These are phyloP conservation scores for Biancaea sappan DNA, from an alignment of 306 rosid genomes.

Conservation along the genomic window DNA sequence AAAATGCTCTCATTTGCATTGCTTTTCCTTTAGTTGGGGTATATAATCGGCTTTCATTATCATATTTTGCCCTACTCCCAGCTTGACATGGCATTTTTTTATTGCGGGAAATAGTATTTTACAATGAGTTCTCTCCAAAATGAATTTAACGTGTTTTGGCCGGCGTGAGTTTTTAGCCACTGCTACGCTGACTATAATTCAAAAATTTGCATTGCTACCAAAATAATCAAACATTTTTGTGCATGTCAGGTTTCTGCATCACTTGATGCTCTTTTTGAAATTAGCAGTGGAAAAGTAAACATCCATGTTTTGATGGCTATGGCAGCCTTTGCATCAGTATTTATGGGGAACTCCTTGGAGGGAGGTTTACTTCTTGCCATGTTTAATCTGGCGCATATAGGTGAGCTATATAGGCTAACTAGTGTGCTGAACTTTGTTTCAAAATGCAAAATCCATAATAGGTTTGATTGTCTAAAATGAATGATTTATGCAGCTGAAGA, in stretches of 20 bases:
- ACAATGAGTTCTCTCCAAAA: neutral
- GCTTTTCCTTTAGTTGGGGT: conserved; percentile 96
- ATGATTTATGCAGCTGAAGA: conserved; percentile 78
- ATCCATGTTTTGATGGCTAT: conserved; percentile 96
- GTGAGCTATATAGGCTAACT: conserved; percentile 44
- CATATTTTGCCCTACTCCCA: neutral
- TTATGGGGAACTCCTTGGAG: conserved; percentile 93
- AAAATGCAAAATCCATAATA: neutral
- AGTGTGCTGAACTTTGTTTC: neutral
- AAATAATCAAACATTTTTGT: neutral
- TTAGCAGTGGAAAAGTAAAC: conserved; percentile 86
- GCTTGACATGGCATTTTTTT: neutral
- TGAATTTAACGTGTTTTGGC: neutral
- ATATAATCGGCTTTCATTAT: conserved; percentile 28
- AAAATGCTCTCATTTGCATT: conserved; percentile 62
- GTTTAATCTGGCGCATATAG: conserved; percentile 96
- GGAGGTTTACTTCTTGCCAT: conserved; percentile 98
- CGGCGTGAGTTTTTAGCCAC: neutral
- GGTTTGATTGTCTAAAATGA: conserved; percentile 35
- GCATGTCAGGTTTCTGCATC: conserved; percentile 78
- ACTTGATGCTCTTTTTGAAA: conserved; percentile 82
- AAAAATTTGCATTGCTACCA: neutral
- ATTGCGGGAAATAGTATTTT: neutral
- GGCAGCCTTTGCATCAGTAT: conserved; percentile 89
- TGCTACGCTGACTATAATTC: neutral